These are phyloP conservation scores for Trametes meyenii DNA, from an alignment of 768 basidiomycete species.

Conservation along the genomic window DNA sequence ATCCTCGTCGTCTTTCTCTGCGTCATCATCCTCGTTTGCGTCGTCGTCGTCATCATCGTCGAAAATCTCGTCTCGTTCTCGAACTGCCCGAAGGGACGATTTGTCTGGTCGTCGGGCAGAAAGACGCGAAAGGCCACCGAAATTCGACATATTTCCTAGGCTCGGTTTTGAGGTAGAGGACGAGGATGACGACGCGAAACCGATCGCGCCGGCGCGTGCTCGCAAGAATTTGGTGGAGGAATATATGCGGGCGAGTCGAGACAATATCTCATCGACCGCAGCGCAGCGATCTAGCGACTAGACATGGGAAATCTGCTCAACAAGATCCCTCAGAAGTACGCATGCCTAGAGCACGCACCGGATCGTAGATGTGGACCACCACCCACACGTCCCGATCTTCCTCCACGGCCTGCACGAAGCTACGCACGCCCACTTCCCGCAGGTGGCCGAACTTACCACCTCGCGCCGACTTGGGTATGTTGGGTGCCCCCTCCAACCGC, in stretches of 20 bases:
- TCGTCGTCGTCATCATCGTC: conserved; percentile 48
- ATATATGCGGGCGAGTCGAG: conserved; percentile 68
- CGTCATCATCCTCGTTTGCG: conserved; percentile 38
- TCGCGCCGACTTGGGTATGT: conserved; percentile 27
- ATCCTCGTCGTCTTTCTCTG: conserved; percentile 37
- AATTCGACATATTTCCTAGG: conserved; percentile 14
- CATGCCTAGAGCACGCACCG: conserved; percentile 49
- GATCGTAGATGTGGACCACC: conserved; percentile 83
- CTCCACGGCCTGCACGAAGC: conserved; percentile 77
- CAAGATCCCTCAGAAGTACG: not conserved
- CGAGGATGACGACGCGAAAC: conserved; percentile 63
- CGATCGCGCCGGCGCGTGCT: conserved; percentile 72
- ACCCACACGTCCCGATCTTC: conserved; percentile 76
- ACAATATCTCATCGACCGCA: conserved; percentile 64
- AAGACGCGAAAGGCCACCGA: conserved; percentile 22
- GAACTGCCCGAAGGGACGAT: conserved; percentile 24
- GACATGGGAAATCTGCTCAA: not conserved
- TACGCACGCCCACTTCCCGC: conserved; percentile 74
- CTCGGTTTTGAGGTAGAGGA: conserved; percentile 26
- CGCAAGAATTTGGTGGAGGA: conserved; percentile 82
- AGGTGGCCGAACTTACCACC: conserved; percentile 76
- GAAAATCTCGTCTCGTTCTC: conserved; percentile 25
- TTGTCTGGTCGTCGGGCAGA: conserved; percentile 27
- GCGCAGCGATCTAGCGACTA: conserved; percentile 81
- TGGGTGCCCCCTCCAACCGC: conserved; percentile 42